Evolutionary conservation across 306 rosid genomes (phyloP), one percentile per base, ranked within the genome.

Genomic region (Carpinus fangiana): DNA sequence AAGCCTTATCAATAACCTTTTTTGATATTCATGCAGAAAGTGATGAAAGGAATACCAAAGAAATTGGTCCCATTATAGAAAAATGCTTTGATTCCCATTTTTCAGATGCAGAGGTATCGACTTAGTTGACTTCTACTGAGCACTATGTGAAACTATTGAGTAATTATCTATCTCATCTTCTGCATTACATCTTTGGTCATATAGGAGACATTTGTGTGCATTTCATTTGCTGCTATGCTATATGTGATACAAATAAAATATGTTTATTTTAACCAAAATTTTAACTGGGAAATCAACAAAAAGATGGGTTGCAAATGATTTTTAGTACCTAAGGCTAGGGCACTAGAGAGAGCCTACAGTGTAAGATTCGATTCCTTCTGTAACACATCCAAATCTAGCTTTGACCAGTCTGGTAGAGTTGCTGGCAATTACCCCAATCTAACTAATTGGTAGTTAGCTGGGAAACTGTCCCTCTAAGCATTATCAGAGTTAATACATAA

Each of bases 61-160:
- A 82, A 82, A 85, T 88, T 23, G 13, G 10, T 0, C 57, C 50
- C 62, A 77, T 85, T 28, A 59, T 77, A 78, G 82, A 82, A 0
- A 5, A 41, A 41, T 5, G 7, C 7, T 41, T 41, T 41, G 8
- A 0, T 41, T 5, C 45, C 45, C 9, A 64, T 73, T 70, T 83
- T 20, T 20, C 5, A 60, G 28, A 45, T n/a, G 0, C 0, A 7
- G 47, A 26, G 8, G 45, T 9, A 12, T 3, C 4, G 64, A 4
- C 20, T 23, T 38, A 3, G 21, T 78, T 12, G 68, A 76, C 0
- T 89, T 89, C 84, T 89, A 86, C 79, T 17, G 74, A 26, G 88
- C 82, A 75, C 65, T 93, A 55, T 86, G 80, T 84, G 50, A 67
- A 68, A 78, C 81, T 41, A 88, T 93, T 85, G 87, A 82, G 97